phyloP scores from a whole-genome alignment of 805 yeast genomes.

The Starmerella davenportii region DNA sequence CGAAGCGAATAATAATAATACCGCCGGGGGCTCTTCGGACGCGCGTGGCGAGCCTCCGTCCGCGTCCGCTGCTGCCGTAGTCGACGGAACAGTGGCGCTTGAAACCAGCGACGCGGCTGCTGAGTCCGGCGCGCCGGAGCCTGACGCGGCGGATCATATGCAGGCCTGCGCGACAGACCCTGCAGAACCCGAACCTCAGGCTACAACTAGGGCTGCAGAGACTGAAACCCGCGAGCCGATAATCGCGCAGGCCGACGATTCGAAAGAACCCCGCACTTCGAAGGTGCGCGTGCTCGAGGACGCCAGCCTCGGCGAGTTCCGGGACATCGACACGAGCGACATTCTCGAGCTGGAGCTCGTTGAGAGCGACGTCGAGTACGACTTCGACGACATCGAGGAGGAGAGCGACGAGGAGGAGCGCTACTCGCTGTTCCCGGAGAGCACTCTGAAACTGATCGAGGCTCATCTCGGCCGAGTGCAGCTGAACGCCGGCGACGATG shows the following conservation, averaged over 20 bases:
- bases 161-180: background rate
- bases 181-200: background rate
- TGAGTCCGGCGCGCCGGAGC: background rate
- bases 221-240: background rate
- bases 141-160: background rate
- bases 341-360: slow-evolving; percentile 19
- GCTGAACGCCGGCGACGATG: background rate
- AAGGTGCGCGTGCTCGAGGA: slow-evolving; percentile 2
- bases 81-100: background rate
- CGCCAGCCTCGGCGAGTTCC: slow-evolving; percentile 6
- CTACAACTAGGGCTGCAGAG: background rate
- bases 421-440: slow-evolving; percentile 20
- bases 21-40: background rate
- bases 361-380: slow-evolving; percentile 24
- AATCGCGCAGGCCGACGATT: background rate
- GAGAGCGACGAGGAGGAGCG: slow-evolving; percentile 18
- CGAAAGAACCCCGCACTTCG: background rate
- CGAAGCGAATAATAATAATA: background rate
- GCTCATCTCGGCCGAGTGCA: slow-evolving; percentile 2
- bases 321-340: slow-evolving; percentile 15
- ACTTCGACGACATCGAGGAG: slow-evolving; percentile 38
- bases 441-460: slow-evolving; percentile 10
- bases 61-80: background rate
- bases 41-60: background rate
- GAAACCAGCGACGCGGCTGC: background rate